A percentile compares a stretch with the other conserved stretches of the same genome.
Conservation (phyloP, 306 rosid genomes). For the Quercus gilva region DNA sequence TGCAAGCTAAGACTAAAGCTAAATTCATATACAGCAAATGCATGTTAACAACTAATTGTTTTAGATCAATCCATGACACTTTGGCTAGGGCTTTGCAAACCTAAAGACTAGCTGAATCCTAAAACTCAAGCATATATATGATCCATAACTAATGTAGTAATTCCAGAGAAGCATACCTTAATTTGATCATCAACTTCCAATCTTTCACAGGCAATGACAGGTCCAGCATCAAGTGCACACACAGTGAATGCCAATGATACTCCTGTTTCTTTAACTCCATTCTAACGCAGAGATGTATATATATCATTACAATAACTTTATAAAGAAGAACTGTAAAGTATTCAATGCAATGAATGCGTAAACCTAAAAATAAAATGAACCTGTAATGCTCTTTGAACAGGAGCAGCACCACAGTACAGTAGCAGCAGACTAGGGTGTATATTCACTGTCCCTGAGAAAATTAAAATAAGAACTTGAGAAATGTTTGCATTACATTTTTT, state of each 20-base stretch:
- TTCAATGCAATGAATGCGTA: neutral
- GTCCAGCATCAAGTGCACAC: conserved; percentile 91
- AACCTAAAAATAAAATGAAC: conserved; percentile 26
- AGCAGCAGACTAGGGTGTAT: conserved; percentile 91
- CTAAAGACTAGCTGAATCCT: neutral
- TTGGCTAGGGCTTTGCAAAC: neutral
- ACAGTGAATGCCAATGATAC: conserved; percentile 92
- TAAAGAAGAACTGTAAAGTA: neutral
- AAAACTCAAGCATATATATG: neutral
- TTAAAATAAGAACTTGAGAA: conserved; percentile 11
- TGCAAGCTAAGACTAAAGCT: neutral
- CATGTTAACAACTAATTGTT: neutral
- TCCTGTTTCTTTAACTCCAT: conserved; percentile 84
- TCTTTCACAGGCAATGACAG: conserved; percentile 63
- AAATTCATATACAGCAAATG: neutral
- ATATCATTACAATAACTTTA: neutral
- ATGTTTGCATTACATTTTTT: neutral
- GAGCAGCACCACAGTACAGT: conserved; percentile 91
- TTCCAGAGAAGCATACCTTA: conserved; percentile 43
- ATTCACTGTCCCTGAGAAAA: conserved; percentile 77
- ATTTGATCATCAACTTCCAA: conserved; percentile 64
- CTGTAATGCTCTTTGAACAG: conserved; percentile 95
- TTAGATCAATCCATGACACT: conserved; percentile 7
- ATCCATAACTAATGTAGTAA: neutral
- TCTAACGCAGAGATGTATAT: conserved; percentile 39